Conservation (phyloP, 169 alveolate genomes). For the Plasmodium ovale region DNA sequence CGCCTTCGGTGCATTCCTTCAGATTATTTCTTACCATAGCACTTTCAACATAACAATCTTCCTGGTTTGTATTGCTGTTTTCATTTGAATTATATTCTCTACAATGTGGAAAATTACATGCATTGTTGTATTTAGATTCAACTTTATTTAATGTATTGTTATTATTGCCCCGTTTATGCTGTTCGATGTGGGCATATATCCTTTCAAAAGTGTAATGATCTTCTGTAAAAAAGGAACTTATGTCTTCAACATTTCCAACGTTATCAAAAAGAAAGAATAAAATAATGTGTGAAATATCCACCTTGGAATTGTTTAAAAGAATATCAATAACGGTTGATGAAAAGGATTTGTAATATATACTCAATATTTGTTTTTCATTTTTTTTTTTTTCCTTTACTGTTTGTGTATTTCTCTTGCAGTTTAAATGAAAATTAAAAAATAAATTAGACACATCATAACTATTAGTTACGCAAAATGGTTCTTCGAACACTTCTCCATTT, state of each 20-base stretch:
- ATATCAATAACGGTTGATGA: conserved; percentile 55
- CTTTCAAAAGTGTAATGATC: conserved; percentile 44
- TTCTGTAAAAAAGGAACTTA: conserved; percentile 35
- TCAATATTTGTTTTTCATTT: conserved; percentile 52
- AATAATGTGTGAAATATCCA: conserved; percentile 54
- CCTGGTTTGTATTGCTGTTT: background rate
- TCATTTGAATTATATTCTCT: background rate
- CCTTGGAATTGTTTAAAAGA: conserved; percentile 41
- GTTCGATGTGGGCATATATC: conserved; percentile 33
- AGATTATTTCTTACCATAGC: background rate
- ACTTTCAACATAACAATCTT: background rate
- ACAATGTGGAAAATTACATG: background rate
- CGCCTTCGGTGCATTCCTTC: background rate
- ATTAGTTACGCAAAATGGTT: background rate
- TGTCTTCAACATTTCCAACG: conserved; percentile 47
- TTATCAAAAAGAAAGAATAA: conserved; percentile 55
- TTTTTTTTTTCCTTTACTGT: conserved; percentile 58
- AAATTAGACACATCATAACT: conserved; percentile 7
- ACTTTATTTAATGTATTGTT: background rate
- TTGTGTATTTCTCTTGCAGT: conserved; percentile 47
- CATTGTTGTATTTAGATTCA: background rate
- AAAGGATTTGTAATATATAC: conserved; percentile 58
- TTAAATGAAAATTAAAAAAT: conserved; percentile 57
- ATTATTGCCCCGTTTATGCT: background rate
- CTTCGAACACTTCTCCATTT: background rate